phyloP scores from a whole-genome alignment of 305 asterid species.

The Fraxinus albicans region DNA sequence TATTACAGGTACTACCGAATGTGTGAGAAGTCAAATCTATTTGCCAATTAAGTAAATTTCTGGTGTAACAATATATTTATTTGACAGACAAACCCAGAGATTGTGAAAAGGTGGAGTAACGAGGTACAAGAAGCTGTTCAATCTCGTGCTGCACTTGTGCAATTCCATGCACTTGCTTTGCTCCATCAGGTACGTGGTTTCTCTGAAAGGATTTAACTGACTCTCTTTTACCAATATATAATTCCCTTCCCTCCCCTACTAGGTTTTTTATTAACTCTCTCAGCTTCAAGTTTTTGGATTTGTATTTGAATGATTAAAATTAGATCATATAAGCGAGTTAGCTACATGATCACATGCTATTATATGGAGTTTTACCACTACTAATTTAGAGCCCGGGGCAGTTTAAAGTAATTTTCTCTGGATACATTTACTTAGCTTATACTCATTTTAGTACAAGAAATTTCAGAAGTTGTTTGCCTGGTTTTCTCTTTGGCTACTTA shows the following conservation, averaged over 20 bases:
- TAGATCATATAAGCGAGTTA: background rate
- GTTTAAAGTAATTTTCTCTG: background rate
- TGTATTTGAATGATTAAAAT: background rate
- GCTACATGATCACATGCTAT: background rate
- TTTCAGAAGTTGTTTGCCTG: background rate
- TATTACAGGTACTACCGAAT: slow-evolving; percentile 65
- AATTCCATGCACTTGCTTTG: slow-evolving; percentile 96
- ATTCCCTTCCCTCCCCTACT: background rate
- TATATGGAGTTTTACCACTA: background rate
- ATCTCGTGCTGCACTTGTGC: slow-evolving; percentile 96
- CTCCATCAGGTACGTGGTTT: slow-evolving; percentile 72
- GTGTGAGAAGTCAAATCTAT: slow-evolving; percentile 6
- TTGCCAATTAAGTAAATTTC: slow-evolving; percentile 12
- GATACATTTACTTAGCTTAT: background rate
- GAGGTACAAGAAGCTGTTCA: slow-evolving; percentile 99
- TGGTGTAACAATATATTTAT: background rate
- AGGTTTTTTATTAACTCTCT: background rate
- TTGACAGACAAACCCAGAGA: slow-evolving; percentile 86
- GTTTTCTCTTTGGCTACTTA: background rate
- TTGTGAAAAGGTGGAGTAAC: slow-evolving; percentile 98
- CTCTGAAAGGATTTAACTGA: background rate
- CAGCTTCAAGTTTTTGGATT: background rate
- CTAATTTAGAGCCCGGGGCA: background rate
- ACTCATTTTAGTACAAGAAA: background rate
- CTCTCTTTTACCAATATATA: slow-evolving; percentile 2